A percentile compares a stretch with the other conserved stretches of the same genome.
Conservation (phyloP, 2,329 filamentous ascomycete genomes). For the Colletotrichum incanum region DNA sequence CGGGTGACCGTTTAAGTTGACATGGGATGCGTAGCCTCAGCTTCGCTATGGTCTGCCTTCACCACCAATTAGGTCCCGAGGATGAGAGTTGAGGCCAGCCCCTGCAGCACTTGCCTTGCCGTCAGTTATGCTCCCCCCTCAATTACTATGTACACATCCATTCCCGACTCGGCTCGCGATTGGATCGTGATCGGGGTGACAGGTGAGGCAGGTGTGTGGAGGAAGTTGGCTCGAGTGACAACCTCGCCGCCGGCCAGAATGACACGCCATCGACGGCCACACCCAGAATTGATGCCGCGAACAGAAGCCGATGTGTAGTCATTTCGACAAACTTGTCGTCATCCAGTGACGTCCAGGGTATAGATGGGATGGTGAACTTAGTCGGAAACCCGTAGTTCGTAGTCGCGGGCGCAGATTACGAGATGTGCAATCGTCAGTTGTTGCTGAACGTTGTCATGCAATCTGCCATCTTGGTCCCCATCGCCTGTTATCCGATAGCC, state of each 20-base stretch:
- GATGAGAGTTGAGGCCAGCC: slow-evolving; percentile 8
- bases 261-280: neutral
- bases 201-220: slow-evolving; percentile 21
- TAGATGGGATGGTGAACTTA: neutral
- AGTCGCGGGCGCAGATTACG: neutral
- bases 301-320: neutral
- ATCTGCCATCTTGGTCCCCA: slow-evolving; percentile 11
- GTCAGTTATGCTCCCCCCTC: neutral
- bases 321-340: slow-evolving; percentile 18
- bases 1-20: slow-evolving; percentile 1
- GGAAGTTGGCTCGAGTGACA: slow-evolving; percentile 20
- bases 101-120: slow-evolving; percentile 16
- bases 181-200: slow-evolving; percentile 28
- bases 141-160: slow-evolving; percentile 3
- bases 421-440: neutral
- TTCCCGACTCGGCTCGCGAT: slow-evolving; percentile 36
- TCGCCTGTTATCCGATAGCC: slow-evolving; percentile 24
- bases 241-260: neutral
- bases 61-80: slow-evolving; percentile 19
- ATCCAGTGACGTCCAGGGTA: slow-evolving; percentile 4
- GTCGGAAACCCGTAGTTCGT: neutral
- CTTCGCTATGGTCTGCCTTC: neutral
- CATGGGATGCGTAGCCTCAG: slow-evolving; percentile 2
- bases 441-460: neutral
- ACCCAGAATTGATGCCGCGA: neutral